Evolutionary conservation across 140 eudicot species (phyloP).

Genomic region (Stevia rebaudiana): DNA sequence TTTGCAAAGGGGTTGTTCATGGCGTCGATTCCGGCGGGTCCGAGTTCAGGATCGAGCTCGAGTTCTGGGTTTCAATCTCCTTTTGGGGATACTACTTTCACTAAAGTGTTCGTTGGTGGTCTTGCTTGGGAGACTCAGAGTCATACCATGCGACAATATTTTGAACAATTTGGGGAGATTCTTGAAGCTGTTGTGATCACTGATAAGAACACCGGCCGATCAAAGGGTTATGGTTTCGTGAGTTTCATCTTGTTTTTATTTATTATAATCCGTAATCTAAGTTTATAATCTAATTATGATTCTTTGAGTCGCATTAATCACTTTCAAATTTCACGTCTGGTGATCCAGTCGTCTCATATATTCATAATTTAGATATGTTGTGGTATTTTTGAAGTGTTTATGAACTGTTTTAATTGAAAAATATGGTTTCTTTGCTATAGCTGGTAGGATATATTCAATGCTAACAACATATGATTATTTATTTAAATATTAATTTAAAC

Average conservation of each 20-base stretch:
- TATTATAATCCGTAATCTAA: too few relatives aligned
- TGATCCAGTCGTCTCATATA: neutral
- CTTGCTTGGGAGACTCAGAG: slow-evolving; percentile 98
- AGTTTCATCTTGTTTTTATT: slow-evolving; percentile 32
- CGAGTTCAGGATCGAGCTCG: slow-evolving; percentile 62
- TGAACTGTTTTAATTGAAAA: neutral
- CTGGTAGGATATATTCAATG: neutral
- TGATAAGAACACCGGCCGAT: slow-evolving; percentile 90
- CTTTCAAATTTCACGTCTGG: neutral
- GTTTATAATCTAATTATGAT: neutral
- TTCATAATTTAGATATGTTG: neutral
- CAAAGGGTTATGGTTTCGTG: slow-evolving; percentile 98
- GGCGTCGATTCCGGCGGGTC: slow-evolving; percentile 51
- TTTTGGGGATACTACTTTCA: slow-evolving; percentile 85
- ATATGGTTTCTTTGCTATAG: slow-evolving; percentile 3
- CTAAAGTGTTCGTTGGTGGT: slow-evolving; percentile 95
- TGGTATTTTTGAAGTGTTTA: neutral
- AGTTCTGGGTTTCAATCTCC: slow-evolving; percentile 75
- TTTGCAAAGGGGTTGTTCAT: slow-evolving; percentile 19
- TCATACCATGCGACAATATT: slow-evolving; percentile 71
- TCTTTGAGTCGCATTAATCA: neutral
- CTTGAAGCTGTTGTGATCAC: slow-evolving; percentile 98
- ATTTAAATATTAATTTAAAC: too few relatives aligned
- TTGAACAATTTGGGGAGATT: slow-evolving; percentile 97
- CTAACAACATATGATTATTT: too few relatives aligned